Percentiles rank a stretch among this genome's conserved stretches.
Conservation (phyloP, 1,284 basidiomycete species). For the Blastosporella zonata region DNA sequence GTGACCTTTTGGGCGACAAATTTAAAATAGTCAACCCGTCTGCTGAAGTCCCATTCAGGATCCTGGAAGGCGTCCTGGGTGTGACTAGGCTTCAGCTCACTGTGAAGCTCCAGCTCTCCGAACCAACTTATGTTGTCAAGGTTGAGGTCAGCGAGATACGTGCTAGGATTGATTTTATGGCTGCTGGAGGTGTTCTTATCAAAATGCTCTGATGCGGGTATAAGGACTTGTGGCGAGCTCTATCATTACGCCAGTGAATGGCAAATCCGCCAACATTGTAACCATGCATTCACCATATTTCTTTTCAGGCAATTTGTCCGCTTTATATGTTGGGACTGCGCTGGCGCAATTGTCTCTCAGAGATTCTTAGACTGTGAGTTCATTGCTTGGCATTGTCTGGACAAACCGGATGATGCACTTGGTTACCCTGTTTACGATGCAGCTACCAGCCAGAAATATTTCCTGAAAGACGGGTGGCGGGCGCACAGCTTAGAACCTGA, state of each 20-base stretch:
- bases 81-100: too few species aligned
- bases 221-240: slow-evolving; percentile 12
- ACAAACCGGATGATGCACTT: slow-evolving; percentile 14
- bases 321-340: slow-evolving; percentile 19
- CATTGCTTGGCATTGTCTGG: slow-evolving; percentile 19
- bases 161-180: too few species aligned
- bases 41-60: too few species aligned
- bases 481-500: slow-evolving; percentile 15
- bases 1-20: too few species aligned
- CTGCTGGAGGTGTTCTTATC: too few species aligned
- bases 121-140: too few species aligned
- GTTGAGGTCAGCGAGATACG: too few species aligned
- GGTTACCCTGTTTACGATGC: slow-evolving; percentile 19
- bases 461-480: slow-evolving; percentile 24
- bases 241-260: slow-evolving; percentile 14
- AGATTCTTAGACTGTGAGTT: slow-evolving; percentile 20
- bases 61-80: too few species aligned
- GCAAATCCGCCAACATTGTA: slow-evolving; percentile 16
- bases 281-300: slow-evolving; percentile 14
- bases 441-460: slow-evolving; percentile 2
- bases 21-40: too few species aligned
- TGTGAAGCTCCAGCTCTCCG: too few species aligned
- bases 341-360: slow-evolving; percentile 17
- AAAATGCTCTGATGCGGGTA: too few species aligned
- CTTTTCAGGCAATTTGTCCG: slow-evolving; percentile 11